A percentile compares a stretch with the other conserved stretches of the same genome.
Conservation (phyloP, 495 filamentous ascomycete genomes). For the Penicillium antarcticum region DNA sequence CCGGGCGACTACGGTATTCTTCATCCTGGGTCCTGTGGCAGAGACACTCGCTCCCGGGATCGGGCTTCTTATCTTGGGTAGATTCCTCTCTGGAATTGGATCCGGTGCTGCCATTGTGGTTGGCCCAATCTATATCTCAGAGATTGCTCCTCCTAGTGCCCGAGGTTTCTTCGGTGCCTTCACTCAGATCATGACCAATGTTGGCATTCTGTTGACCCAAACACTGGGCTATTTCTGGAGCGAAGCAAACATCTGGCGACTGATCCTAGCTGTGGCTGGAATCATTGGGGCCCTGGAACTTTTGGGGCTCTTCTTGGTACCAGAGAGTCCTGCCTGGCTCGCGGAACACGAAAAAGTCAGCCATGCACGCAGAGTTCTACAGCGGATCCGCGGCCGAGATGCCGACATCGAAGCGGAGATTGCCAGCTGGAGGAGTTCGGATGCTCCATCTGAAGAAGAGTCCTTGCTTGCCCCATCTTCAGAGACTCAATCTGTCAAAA, state of each 20-base stretch:
- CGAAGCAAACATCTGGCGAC: slow-evolving; percentile 70
- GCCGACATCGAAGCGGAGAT: slow-evolving; percentile 74
- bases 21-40: slow-evolving; percentile 68
- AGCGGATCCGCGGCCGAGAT: slow-evolving; percentile 68
- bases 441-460: slow-evolving; percentile 50
- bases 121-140: slow-evolving; percentile 94
- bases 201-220: slow-evolving; percentile 87
- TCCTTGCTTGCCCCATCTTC: slow-evolving; percentile 38
- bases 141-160: slow-evolving; percentile 74
- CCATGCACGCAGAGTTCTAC: slow-evolving; percentile 61
- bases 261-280: slow-evolving; percentile 74
- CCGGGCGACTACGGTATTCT: slow-evolving; percentile 69
- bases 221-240: slow-evolving; percentile 83
- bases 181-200: slow-evolving; percentile 90
- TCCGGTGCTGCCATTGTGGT: slow-evolving; percentile 86
- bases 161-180: slow-evolving; percentile 86
- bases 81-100: slow-evolving; percentile 77
- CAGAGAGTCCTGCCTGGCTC: slow-evolving; percentile 85
- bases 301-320: slow-evolving; percentile 63
- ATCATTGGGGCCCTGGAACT: slow-evolving; percentile 63
- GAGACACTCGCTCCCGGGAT: slow-evolving; percentile 72
- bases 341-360: slow-evolving; percentile 61
- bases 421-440: slow-evolving; percentile 52
- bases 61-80: slow-evolving; percentile 61
- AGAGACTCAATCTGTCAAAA: slow-evolving; percentile 20